These are phyloP conservation scores for Apiospora koreana DNA, from an alignment of 2,329 filamentous ascomycete species.

Conservation along the genomic window DNA sequence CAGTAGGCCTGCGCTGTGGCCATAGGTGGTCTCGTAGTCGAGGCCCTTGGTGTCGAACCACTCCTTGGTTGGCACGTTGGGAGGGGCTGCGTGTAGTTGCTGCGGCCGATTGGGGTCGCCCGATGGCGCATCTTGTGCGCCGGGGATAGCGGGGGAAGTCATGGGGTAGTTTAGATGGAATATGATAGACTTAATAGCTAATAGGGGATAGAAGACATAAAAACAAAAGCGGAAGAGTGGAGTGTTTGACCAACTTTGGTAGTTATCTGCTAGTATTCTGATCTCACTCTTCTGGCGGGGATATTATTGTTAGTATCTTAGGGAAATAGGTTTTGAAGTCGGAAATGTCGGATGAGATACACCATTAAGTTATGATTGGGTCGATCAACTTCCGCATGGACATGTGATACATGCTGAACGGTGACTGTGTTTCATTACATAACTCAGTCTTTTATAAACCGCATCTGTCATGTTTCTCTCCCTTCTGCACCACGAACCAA, in stretches of 20 bases:
- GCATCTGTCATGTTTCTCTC: not conserved
- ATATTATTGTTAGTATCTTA: no score
- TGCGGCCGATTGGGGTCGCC: not conserved
- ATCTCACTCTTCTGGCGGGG: no score
- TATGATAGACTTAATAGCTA: not conserved
- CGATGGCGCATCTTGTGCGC: not conserved
- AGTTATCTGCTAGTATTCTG: no score
- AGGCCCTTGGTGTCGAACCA: not conserved
- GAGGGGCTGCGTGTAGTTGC: not conserved
- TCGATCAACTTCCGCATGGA: not conserved
- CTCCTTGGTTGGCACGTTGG: not conserved
- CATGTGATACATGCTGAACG: not conserved
- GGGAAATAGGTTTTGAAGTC: not conserved
- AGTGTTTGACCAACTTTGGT: not conserved
- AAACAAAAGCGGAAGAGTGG: not conserved
- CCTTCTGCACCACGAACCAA: not conserved
- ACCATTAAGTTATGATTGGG: not conserved
- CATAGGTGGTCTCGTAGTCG: conserved; percentile 1
- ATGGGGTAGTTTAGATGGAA: not conserved
- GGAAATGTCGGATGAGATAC: not conserved
- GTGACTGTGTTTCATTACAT: not conserved
- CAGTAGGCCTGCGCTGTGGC: not conserved
- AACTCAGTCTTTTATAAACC: no score
- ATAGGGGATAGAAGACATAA: not conserved
- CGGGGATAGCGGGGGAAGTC: not conserved